Percentiles rank a stretch among this genome's conserved stretches.
Conservation (phyloP, 805 yeast genomes). For the Teunomyces cretensis region DNA sequence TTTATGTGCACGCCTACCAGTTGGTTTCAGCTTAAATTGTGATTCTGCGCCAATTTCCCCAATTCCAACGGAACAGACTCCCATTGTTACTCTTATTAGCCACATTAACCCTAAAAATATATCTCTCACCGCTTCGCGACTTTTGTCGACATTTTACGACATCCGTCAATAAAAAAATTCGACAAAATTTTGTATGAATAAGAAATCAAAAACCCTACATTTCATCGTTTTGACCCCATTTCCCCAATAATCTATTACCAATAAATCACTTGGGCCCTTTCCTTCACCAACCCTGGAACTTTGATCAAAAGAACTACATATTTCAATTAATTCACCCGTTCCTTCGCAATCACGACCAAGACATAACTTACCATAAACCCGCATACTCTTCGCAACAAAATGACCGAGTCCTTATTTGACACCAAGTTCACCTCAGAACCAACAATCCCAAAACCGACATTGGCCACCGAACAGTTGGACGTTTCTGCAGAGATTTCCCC, state of each 20-base stretch:
- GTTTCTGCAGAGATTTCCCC: conserved; percentile 1
- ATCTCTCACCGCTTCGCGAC: not conserved
- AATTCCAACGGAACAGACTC: too few relatives aligned
- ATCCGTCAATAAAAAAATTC: conserved; percentile 4
- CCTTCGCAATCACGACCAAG: not conserved
- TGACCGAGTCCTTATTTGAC: conserved; percentile 37
- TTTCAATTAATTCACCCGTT: not conserved
- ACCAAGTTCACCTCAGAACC: conserved; percentile 26
- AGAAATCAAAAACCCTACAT: not conserved
- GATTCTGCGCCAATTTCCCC: not conserved
- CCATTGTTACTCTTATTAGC: not conserved
- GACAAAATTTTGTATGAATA: conserved; percentile 3
- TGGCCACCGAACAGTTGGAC: not conserved
- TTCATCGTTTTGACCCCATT: not conserved
- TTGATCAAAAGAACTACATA: not conserved
- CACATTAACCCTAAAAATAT: conserved; percentile 3
- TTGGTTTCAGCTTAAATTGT: not conserved
- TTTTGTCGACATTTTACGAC: conserved; percentile 5
- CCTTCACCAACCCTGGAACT: not conserved
- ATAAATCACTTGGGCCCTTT: not conserved
- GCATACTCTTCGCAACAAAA: conserved; percentile 5
- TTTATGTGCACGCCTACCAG: not conserved
- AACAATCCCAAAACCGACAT: not conserved
- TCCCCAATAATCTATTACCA: not conserved
- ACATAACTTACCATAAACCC: not conserved